Conservation (phyloP, 108 stramenopile genomes). For the Cylindrotheca closterium region DNA sequence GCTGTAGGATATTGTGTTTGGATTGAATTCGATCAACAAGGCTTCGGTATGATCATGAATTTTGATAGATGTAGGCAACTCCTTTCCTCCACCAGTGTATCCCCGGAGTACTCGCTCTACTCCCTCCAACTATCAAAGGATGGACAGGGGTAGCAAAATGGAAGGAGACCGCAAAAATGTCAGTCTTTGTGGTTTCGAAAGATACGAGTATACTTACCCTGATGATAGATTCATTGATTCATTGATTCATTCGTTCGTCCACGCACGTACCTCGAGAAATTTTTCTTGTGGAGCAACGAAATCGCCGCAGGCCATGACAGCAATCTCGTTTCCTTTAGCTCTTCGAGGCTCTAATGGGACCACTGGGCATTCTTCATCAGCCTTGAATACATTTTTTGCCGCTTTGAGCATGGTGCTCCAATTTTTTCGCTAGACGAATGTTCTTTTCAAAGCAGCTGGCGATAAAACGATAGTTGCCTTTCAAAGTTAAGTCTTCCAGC, state of each 20-base stretch:
- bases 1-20: slow-evolving; percentile 43
- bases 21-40: slow-evolving; percentile 64
- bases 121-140: slow-evolving; percentile 16
- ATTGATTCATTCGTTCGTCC: no score
- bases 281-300: neutral
- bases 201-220: no score
- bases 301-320: slow-evolving; percentile 49
- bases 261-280: neutral
- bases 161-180: neutral
- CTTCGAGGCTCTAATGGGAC: neutral
- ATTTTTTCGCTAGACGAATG: no score
- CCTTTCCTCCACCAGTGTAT: slow-evolving; percentile 58
- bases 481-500: no score
- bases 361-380: neutral
- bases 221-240: no score
- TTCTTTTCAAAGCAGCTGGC: no score
- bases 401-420: neutral
- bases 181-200: no score
- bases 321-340: slow-evolving; percentile 42
- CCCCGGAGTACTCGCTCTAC: slow-evolving; percentile 30
- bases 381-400: neutral
- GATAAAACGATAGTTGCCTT: no score
- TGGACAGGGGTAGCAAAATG: slow-evolving; percentile 11
- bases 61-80: slow-evolving; percentile 52
- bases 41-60: slow-evolving; percentile 73